Evolutionary conservation across 2,329 filamentous ascomycete genomes (phyloP).

Genomic region (Diplodia intermedia): DNA sequence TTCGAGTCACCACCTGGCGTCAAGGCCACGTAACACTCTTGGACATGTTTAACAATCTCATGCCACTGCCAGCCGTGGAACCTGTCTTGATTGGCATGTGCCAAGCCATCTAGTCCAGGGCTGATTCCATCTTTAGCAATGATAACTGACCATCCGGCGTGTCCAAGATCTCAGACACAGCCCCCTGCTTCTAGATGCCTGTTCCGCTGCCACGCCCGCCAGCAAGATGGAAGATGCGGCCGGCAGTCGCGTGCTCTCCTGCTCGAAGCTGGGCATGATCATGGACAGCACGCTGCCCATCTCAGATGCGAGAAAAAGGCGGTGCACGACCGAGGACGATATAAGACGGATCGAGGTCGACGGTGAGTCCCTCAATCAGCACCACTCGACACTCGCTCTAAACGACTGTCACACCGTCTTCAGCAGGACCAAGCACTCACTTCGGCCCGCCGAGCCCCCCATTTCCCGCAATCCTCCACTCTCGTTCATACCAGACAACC

Average conservation of each 20-base stretch:
- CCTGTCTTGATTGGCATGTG: background rate
- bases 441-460: too few relatives aligned
- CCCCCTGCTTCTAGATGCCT: background rate
- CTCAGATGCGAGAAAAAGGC: too few relatives aligned
- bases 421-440: too few relatives aligned
- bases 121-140: background rate
- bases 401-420: too few relatives aligned
- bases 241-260: background rate
- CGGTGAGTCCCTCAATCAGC: too few relatives aligned
- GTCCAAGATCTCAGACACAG: background rate
- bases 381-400: too few relatives aligned
- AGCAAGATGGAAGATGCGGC: background rate
- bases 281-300: background rate
- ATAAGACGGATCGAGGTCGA: too few relatives aligned
- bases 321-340: too few relatives aligned
- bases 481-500: too few relatives aligned
- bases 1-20: background rate
- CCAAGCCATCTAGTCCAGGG: background rate
- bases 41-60: background rate
- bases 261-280: background rate
- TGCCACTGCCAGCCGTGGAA: background rate
- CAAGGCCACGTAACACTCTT: slow-evolving; percentile 7
- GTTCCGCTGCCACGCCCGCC: too few relatives aligned
- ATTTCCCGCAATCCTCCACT: too few relatives aligned
- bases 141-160: background rate